A percentile compares a stretch with the other conserved stretches of the same genome.
Conservation (phyloP, 2,329 filamentous ascomycete genomes). For the Westerdykella aurantiaca region DNA sequence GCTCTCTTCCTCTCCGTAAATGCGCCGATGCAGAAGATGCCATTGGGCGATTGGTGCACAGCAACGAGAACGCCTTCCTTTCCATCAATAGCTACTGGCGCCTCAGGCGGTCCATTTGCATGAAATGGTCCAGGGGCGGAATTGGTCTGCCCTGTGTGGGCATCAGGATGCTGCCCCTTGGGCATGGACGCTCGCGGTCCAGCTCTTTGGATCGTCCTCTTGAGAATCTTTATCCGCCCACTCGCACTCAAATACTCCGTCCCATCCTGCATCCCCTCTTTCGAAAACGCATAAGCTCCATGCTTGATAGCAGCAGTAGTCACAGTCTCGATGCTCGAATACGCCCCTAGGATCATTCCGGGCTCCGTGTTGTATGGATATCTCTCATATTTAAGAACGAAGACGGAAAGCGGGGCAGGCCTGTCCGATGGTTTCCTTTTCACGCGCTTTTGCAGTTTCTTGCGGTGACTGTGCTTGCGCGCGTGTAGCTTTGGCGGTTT, state of each 20-base stretch:
- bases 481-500: slow-evolving; percentile 2
- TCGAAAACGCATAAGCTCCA: slow-evolving; percentile 20
- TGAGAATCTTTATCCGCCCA: slow-evolving; percentile 19
- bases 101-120: no score
- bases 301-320: neutral
- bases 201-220: no score
- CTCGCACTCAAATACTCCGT: slow-evolving; percentile 17
- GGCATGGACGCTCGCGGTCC: no score
- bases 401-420: neutral
- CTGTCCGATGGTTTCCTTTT: neutral
- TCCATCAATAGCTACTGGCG: no score
- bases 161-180: no score
- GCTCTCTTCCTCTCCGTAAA: slow-evolving; percentile 14
- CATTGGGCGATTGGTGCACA: slow-evolving; percentile 10
- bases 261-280: slow-evolving; percentile 17
- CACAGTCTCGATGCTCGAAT: neutral
- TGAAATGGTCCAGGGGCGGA: no score
- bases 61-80: slow-evolving; percentile 3
- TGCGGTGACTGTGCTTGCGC: neutral
- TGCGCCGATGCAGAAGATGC: slow-evolving; percentile 14
- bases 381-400: slow-evolving; percentile 2
- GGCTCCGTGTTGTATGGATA: slow-evolving; percentile 1
- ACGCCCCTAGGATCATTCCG: slow-evolving; percentile 1
- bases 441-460: slow-evolving; percentile 1
- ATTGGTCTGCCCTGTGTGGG: no score